Evolutionary conservation across 306 rosid species (phyloP).

Genomic region (Phaseolus lunatus): DNA sequence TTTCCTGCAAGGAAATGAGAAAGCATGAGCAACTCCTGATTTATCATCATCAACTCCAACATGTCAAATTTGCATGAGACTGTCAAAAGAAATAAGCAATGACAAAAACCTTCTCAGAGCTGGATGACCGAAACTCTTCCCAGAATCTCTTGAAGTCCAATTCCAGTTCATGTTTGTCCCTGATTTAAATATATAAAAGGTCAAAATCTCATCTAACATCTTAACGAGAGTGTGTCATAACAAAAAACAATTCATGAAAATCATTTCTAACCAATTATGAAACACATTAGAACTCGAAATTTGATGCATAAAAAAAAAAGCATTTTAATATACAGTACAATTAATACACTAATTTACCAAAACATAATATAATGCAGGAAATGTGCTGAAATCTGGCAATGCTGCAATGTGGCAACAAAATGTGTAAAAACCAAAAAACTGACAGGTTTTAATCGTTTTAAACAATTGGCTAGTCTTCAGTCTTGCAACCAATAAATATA

Average conservation of each 20-base stretch:
- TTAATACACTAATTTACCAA: constrained; percentile 1
- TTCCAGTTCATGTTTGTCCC: constrained; percentile 97
- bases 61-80: constrained; percentile 24
- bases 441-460: constrained; percentile 3
- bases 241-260: background rate
- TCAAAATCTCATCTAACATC: constrained; percentile 43
- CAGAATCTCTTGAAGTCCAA: constrained; percentile 99
- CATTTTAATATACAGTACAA: constrained; percentile 15
- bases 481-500: constrained; percentile 22
- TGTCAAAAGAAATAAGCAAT: constrained; percentile 37
- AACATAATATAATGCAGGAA: constrained; percentile 2
- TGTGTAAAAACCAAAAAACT: constrained; percentile 17
- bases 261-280: constrained; percentile 24
- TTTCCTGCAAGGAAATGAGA: constrained; percentile 77
- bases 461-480: constrained; percentile 20
- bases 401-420: constrained; percentile 20
- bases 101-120: constrained; percentile 91
- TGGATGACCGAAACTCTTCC: constrained; percentile 98
- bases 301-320: constrained; percentile 14
- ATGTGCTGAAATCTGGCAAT: constrained; percentile 31
- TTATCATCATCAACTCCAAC: constrained; percentile 17
- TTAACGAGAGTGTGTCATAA: constrained; percentile 33
- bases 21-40: constrained; percentile 16
- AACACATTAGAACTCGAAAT: constrained; percentile 34
- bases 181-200: constrained; percentile 55